Base-by-base conservation (phyloP, 2,329 filamentous ascomycete species). In the Colletotrichum camelliae region DNA sequence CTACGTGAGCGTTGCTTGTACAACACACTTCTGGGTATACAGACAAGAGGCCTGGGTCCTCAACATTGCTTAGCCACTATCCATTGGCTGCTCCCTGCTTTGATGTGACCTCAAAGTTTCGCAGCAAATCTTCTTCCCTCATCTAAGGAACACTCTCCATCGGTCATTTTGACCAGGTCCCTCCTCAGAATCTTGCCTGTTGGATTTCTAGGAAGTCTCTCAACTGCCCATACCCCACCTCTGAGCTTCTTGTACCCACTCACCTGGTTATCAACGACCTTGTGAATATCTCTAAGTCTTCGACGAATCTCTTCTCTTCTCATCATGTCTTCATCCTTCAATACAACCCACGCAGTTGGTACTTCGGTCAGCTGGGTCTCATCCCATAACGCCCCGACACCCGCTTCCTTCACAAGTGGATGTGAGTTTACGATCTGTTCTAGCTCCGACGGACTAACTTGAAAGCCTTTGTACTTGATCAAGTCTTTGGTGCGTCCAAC, bases 401-500 rank as follows among this genome's bases (percentile, higher is more conserved):
- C 85, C 2, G 79, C 81, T 43, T 86, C 85, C 1, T 79, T 75
- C 27, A 87, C 83, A 55, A 81, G 74, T 2, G 84, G 84, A 68
- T 86, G 84, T 8, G 81, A 81, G 74, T 85, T 83, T 65, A 86
- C 37, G 55, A 82, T 79, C 2, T 79, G 78, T 70, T 87, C 85
- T 2, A 86, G 77, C 77, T 87, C 85, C 0, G 80, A 77, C 0
- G 85, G 85, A 31, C 82, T 83, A 4, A 87, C 83, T 66, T 87
- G 84, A 74, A 86, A 86, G 6, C 84, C 84, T 67, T 86, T 86
- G 78, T 86, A 86, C 77, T 86, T 86, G 77, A 87, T 85, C 21
- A 87, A 71, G 33, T 86, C 84, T 68, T 87, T 87, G 4, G 84
- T 84, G 2, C 85, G 78, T 3, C 84, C 85, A 10, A 86, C 81